Conservation (phyloP, 2,329 filamentous ascomycete species). For the Monilinia polystroma region DNA sequence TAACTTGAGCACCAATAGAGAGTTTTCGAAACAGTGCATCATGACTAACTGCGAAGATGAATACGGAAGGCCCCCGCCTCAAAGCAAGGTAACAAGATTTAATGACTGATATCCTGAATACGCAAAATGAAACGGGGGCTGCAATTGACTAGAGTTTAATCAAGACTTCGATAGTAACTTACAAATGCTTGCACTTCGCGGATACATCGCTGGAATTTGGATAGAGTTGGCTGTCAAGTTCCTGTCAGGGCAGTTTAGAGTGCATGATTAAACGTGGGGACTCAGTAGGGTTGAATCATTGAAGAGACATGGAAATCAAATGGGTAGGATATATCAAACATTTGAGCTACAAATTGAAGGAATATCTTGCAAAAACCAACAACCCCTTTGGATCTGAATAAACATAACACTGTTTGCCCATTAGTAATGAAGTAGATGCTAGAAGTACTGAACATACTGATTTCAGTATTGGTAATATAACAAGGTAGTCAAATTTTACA, state of each 20-base stretch:
- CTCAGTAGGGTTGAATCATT: background rate
- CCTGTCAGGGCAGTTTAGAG: background rate
- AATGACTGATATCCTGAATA: background rate
- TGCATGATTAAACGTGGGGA: background rate
- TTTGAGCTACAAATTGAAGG: too few species aligned
- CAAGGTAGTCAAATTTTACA: background rate
- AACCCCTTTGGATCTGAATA: background rate
- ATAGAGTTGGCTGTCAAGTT: background rate
- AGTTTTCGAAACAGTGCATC: background rate
- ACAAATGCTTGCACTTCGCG: background rate
- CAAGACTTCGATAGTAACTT: background rate
- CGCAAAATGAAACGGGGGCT: background rate
- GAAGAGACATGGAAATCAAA: background rate
- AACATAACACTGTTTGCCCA: too few species aligned
- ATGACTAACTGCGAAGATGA: background rate
- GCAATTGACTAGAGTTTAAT: background rate
- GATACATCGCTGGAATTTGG: too few species aligned
- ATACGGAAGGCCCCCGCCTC: background rate
- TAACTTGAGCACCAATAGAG: background rate
- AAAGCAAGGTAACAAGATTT: background rate
- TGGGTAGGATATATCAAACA: background rate
- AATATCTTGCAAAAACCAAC: background rate
- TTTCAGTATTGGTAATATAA: background rate
- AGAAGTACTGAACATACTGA: too few species aligned
- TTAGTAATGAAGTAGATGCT: background rate